Conservation (phyloP, 345 rosid species). For the Theobroma cacao region DNA sequence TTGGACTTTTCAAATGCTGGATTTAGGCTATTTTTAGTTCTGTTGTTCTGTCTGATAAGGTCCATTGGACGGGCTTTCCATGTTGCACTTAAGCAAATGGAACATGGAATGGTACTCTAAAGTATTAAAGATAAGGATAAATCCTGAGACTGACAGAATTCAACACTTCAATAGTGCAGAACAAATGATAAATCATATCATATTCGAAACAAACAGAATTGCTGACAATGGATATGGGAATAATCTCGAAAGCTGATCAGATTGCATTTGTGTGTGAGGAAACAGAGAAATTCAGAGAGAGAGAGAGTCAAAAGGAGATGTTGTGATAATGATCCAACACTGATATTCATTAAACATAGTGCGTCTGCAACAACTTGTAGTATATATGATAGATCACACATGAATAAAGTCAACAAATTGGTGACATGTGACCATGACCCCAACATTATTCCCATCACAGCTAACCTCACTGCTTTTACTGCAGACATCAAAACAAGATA, state of each 20-base stretch:
- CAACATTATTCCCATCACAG: slow-evolving; percentile 21
- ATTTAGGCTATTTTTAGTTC: too few relatives aligned
- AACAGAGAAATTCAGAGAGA: not conserved
- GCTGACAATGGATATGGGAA: not conserved
- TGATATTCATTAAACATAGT: slow-evolving; percentile 20
- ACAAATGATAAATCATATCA: not conserved
- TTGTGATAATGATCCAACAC: not conserved
- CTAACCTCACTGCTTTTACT: slow-evolving; percentile 10
- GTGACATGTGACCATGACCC: slow-evolving; percentile 27
- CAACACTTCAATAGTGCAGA: too few relatives aligned
- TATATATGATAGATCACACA: slow-evolving; percentile 19
- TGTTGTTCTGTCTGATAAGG: too few relatives aligned
- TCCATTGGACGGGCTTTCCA: too few relatives aligned
- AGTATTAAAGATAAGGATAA: too few relatives aligned
- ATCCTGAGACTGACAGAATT: too few relatives aligned
- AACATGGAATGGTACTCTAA: too few relatives aligned
- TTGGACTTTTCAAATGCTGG: too few relatives aligned
- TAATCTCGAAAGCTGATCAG: not conserved
- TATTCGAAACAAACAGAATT: not conserved
- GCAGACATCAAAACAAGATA: not conserved
- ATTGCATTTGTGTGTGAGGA: not conserved
- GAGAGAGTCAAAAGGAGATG: not conserved
- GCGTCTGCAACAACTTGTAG: slow-evolving; percentile 3
- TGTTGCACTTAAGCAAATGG: too few relatives aligned
- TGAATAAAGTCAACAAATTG: slow-evolving; percentile 15